Conservation (phyloP, 2,329 filamentous ascomycete species). For the Colletotrichum euphorbiae region DNA sequence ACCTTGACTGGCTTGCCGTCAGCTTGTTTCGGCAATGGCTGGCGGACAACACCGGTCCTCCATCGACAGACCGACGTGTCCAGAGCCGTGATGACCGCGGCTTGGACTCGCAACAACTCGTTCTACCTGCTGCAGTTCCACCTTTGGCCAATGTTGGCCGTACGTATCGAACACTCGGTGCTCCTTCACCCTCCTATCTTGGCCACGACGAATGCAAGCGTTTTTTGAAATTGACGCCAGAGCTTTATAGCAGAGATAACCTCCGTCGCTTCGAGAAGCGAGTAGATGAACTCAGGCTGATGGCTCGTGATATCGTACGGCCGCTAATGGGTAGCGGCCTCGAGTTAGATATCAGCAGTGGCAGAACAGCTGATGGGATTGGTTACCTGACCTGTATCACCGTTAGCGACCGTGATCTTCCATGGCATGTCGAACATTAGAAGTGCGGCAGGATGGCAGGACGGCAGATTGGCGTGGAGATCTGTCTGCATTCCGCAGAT, state of each 20-base stretch:
- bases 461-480: background rate
- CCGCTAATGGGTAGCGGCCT: conserved; percentile 88
- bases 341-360: conserved; percentile 76
- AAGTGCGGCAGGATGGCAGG: background rate
- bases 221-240: conserved; percentile 85
- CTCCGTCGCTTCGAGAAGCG: conserved; percentile 86
- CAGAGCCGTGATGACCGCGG: conserved; percentile 46
- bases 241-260: conserved; percentile 88
- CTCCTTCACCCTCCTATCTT: conserved; percentile 74
- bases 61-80: conserved; percentile 54
- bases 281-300: conserved; percentile 86
- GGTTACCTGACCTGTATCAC: conserved; percentile 64
- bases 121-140: conserved; percentile 53
- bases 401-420: conserved; percentile 61
- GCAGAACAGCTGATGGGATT: conserved; percentile 56
- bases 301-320: conserved; percentile 84
- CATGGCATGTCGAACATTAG: conserved; percentile 58
- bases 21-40: conserved; percentile 93
- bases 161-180: conserved; percentile 82
- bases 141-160: conserved; percentile 73
- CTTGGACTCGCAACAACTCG: conserved; percentile 48
- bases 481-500: background rate
- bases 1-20: conserved; percentile 90
- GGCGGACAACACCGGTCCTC: conserved; percentile 86
- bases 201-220: conserved; percentile 88